Evolutionary conservation across 805 yeast genomes (phyloP).

Genomic region (Hanseniaspora nectarophila): DNA sequence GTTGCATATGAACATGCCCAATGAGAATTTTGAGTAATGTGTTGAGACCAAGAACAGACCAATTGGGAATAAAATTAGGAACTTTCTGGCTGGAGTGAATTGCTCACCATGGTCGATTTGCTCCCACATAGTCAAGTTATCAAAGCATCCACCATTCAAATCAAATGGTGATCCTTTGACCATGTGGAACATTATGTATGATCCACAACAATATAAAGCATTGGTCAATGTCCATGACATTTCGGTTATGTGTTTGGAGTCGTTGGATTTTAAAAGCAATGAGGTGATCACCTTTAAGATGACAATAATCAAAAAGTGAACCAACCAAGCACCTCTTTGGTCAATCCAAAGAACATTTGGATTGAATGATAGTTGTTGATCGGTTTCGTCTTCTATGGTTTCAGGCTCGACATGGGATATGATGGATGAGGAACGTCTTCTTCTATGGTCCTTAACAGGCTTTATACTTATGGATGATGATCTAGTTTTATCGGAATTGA

Average conservation of each 20-base stretch:
- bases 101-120: constrained; percentile 91
- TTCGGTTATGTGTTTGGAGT: constrained; percentile 51
- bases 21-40: constrained; percentile 78
- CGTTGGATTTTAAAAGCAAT: constrained; percentile 20
- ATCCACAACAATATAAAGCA: constrained; percentile 76
- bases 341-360: constrained; percentile 94
- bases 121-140: constrained; percentile 96
- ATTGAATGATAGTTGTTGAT: constrained; percentile 78
- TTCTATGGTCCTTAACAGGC: constrained; percentile 30
- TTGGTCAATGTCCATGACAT: constrained; percentile 92
- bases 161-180: constrained; percentile 97
- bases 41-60: constrained; percentile 74
- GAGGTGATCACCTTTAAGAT: constrained; percentile 57
- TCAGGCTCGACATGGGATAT: constrained; percentile 91
- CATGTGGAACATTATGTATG: constrained; percentile 91
- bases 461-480: constrained; percentile 17
- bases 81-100: constrained; percentile 92
- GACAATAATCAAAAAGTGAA: constrained; percentile 72
- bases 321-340: constrained; percentile 90
- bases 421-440: constrained; percentile 78
- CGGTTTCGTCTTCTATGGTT: constrained; percentile 79
- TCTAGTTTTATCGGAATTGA: neutral
- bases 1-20: constrained; percentile 66
- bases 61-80: constrained; percentile 85
- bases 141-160: constrained; percentile 92